A percentile compares a stretch with the other conserved stretches of the same genome.
phyloP scores from a whole-genome alignment of 352 stramenopile genomes.

The Phytophthora kernoviae region DNA sequence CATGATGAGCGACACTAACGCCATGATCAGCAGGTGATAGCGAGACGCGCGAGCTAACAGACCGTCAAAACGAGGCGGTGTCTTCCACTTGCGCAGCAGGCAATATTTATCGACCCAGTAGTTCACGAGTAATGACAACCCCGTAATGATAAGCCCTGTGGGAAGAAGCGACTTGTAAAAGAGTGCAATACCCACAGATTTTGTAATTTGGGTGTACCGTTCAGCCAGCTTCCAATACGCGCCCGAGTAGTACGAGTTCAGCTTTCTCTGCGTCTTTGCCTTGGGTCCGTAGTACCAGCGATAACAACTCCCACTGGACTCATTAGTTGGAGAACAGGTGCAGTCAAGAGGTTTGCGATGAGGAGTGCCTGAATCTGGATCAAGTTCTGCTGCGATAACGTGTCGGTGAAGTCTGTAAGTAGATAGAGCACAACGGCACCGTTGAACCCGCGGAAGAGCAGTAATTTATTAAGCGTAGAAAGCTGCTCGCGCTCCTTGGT shows the following conservation, averaged over 20 bases:
- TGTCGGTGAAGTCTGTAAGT: conserved; percentile 75
- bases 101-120: conserved; percentile 89
- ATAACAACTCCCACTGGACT: conserved; percentile 54
- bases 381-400: conserved; percentile 68
- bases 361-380: conserved; percentile 78
- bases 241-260: conserved; percentile 80
- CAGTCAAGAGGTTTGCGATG: conserved; percentile 78
- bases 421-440: conserved; percentile 77
- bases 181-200: conserved; percentile 63
- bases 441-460: conserved; percentile 77
- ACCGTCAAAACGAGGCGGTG: conserved; percentile 62
- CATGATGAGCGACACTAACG: conserved; percentile 69
- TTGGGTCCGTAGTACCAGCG: conserved; percentile 48
- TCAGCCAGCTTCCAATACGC: conserved; percentile 70
- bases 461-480: conserved; percentile 80
- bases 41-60: conserved; percentile 63
- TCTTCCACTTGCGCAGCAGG: conserved; percentile 77
- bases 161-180: conserved; percentile 74
- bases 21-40: conserved; percentile 72
- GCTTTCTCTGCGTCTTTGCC: conserved; percentile 73
- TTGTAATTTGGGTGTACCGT: conserved; percentile 72
- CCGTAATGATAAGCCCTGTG: conserved; percentile 67
- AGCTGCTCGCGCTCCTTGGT: conserved; percentile 74
- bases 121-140: conserved; percentile 70
- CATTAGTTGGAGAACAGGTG: conserved; percentile 67